Evolutionary conservation across 192 early-diverging fungal genomes (phyloP).

Genomic region (Helicostylum pulchrum): DNA sequence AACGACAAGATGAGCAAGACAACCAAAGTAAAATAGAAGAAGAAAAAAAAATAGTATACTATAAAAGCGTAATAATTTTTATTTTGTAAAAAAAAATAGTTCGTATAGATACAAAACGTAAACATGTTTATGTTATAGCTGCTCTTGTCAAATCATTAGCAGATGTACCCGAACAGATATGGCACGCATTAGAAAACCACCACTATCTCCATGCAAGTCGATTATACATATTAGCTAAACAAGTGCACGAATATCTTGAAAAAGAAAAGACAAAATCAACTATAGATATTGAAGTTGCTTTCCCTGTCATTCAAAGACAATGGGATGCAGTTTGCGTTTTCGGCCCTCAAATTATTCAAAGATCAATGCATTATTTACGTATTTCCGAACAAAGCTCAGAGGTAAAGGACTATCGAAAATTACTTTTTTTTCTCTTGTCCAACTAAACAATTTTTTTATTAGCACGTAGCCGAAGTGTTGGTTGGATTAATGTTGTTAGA

Average conservation of each 20-base stretch:
- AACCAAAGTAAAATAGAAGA: not conserved
- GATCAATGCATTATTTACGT: constrained; percentile 51
- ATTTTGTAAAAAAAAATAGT: not conserved
- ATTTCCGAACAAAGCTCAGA: constrained; percentile 39
- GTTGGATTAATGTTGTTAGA: constrained; percentile 69
- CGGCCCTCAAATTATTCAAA: constrained; percentile 70
- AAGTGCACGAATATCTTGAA: constrained; percentile 67
- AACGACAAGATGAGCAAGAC: not conserved
- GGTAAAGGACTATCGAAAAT: constrained; percentile 31
- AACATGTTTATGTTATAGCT: constrained; percentile 65
- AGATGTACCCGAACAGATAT: constrained; percentile 89
- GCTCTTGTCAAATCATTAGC: constrained; percentile 81
- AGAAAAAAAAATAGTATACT: not conserved
- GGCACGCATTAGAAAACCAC: constrained; percentile 72
- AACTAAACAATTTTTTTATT: not conserved
- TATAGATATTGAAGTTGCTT: constrained; percentile 52
- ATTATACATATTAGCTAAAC: constrained; percentile 65
- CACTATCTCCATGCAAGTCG: constrained; percentile 68
- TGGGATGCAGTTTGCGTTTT: constrained; percentile 82
- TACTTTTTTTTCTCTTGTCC: not conserved
- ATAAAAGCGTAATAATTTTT: constrained; percentile 1
- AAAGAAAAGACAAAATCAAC: constrained; percentile 39
- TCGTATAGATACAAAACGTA: constrained; percentile 36
- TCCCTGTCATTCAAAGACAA: constrained; percentile 78
- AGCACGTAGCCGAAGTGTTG: constrained; percentile 59